Conservation (phyloP, 176 grass and related monocot genomes). For the Rhipidocladum racemiflorum region DNA sequence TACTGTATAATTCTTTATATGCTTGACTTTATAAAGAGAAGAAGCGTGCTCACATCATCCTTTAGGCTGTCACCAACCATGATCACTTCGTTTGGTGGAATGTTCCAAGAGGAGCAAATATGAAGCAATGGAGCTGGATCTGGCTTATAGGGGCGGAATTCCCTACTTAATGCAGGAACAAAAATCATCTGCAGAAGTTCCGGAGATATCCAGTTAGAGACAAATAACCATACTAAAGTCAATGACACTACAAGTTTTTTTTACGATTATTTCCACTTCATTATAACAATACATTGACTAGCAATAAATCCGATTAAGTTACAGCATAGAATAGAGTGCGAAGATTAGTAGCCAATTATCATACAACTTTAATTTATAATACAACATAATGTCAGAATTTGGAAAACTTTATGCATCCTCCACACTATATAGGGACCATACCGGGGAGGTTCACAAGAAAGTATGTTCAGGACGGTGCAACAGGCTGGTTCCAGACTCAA, state of each 20-base stretch:
- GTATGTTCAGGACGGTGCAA: not conserved
- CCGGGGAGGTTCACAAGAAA: not conserved
- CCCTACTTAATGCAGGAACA: conserved; percentile 78
- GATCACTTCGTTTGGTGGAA: conserved; percentile 75
- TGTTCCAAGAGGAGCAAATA: conserved; percentile 80
- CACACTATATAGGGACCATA: not conserved
- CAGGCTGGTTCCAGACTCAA: not conserved
- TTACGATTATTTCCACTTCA: not conserved
- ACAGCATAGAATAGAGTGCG: not conserved
- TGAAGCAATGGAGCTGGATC: conserved; percentile 89
- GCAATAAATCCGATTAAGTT: not conserved
- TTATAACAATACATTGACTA: not conserved
- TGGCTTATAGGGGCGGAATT: conserved; percentile 90
- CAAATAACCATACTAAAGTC: not conserved
- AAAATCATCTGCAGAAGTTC: conserved; percentile 54
- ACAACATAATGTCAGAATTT: not conserved
- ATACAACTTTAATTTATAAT: not conserved
- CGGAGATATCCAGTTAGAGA: not conserved
- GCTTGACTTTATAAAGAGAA: not conserved
- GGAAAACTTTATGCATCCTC: not conserved
- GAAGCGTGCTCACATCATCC: conserved; percentile 82
- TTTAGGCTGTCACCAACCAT: conserved; percentile 91
- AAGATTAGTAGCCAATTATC: not conserved
- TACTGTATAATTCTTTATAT: not conserved
- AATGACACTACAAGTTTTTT: not conserved